These are phyloP conservation scores for Tripterygium wilfordii DNA, from an alignment of 177 flowering plant species.

Conservation along the genomic window DNA sequence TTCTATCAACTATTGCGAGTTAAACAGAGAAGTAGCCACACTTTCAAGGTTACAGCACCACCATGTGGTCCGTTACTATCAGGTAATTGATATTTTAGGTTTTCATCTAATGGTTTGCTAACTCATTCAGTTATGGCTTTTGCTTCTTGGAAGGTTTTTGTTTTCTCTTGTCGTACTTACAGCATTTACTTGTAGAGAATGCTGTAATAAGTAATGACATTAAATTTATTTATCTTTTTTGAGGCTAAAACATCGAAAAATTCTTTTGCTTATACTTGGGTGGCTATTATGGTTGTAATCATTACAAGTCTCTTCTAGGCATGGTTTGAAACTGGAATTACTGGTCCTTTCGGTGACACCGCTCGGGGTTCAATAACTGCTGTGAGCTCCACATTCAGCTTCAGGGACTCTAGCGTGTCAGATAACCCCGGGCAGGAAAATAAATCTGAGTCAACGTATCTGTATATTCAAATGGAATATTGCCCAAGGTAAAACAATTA, in stretches of 20 bases:
- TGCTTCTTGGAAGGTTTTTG: no score
- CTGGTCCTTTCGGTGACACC: conserved; percentile 38
- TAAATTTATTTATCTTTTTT: no score
- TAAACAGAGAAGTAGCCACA: conserved; percentile 93
- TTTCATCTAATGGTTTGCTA: no score
- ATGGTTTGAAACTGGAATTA: conserved; percentile 87
- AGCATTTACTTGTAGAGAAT: no score
- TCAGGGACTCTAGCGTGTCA: conserved; percentile 33
- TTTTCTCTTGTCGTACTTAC: no score
- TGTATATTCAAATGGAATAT: conserved; percentile 97
- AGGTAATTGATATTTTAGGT: conserved; percentile 36
- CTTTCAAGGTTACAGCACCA: conserved; percentile 98
- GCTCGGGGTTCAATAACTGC: conserved; percentile 58
- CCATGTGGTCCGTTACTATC: conserved; percentile 98
- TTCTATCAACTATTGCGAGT: conserved; percentile 18
- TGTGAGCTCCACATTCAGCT: conserved; percentile 52
- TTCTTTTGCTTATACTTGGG: background rate
- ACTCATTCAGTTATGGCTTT: no score
- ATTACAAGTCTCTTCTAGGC: conserved; percentile 53
- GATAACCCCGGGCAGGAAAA: conserved; percentile 46
- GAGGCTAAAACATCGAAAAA: background rate
- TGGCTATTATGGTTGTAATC: conserved; percentile 6
- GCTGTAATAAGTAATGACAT: no score
- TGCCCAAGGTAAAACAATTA: conserved; percentile 68
- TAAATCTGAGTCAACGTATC: conserved; percentile 68